These are phyloP conservation scores for Xylona heveae DNA, from an alignment of 495 filamentous ascomycete species.

Conservation along the genomic window DNA sequence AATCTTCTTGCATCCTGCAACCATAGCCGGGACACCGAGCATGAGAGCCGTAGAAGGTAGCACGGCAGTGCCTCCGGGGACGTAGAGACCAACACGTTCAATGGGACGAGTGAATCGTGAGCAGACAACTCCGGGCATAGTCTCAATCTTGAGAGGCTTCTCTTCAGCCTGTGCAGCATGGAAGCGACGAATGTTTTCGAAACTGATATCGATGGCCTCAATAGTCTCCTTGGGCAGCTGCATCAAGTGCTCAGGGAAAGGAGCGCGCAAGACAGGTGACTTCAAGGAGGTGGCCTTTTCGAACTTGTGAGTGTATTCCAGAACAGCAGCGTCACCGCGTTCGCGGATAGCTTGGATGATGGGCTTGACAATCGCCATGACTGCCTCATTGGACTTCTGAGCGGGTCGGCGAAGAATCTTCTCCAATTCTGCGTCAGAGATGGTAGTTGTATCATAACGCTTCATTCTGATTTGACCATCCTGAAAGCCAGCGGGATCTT, in stretches of 20 bases:
- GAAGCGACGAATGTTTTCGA: constrained; percentile 84
- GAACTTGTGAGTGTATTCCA: constrained; percentile 90
- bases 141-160: constrained; percentile 64
- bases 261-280: constrained; percentile 70
- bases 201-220: constrained; percentile 79
- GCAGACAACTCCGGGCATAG: constrained; percentile 92
- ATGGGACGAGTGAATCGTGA: constrained; percentile 85
- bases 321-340: constrained; percentile 65
- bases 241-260: constrained; percentile 73
- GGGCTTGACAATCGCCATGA: constrained; percentile 72
- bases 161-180: constrained; percentile 74
- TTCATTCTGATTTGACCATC: constrained; percentile 62
- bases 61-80: constrained; percentile 89
- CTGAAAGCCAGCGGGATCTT: constrained; percentile 24
- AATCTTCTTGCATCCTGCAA: constrained; percentile 92
- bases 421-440: constrained; percentile 34
- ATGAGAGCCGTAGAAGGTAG: constrained; percentile 91
- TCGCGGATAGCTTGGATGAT: constrained; percentile 71
- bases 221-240: constrained; percentile 59
- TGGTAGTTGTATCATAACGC: constrained; percentile 43
- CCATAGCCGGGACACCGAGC: constrained; percentile 93
- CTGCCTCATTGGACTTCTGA: constrained; percentile 74
- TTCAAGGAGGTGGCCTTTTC: constrained; percentile 82
- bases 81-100: constrained; percentile 82
- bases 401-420: constrained; percentile 68